Percentiles rank a stretch among this genome's conserved stretches.
These are phyloP conservation scores for Helotiales sp. DNA, from an alignment of 2,329 filamentous ascomycete species.

Conservation along the genomic window DNA sequence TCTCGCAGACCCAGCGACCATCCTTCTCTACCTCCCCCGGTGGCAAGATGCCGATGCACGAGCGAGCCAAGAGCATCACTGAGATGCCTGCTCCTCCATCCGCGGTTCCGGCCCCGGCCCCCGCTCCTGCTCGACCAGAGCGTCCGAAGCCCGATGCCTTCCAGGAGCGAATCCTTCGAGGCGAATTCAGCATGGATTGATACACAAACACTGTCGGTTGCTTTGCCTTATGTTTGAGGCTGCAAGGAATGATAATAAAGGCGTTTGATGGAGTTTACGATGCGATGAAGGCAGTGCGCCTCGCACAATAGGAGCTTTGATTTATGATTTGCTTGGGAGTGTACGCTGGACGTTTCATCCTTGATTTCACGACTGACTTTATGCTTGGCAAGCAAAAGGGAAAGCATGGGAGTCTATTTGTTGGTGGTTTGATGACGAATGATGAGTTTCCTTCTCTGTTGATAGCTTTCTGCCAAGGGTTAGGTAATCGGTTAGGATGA, in stretches of 20 bases:
- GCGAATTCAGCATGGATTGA: conserved; percentile 97
- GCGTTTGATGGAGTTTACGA: conserved; percentile 16
- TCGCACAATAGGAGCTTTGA: not conserved
- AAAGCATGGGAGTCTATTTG: conserved; percentile 1
- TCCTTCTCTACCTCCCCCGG: conserved; percentile 52
- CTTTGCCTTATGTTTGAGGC: not conserved
- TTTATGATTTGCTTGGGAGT: conserved; percentile 7
- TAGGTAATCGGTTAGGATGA: not conserved
- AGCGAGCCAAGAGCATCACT: conserved; percentile 69
- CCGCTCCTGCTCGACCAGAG: conserved; percentile 31
- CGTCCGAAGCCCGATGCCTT: conserved; percentile 83
- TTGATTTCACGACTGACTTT: conserved; percentile 3
- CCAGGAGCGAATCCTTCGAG: conserved; percentile 95
- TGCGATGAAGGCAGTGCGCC: conserved; percentile 8
- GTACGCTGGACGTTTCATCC: conserved; percentile 30
- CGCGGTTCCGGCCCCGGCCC: conserved; percentile 44
- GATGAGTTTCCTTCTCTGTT: conserved; percentile 8
- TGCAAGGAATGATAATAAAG: not conserved
- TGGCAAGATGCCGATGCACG: conserved; percentile 46
- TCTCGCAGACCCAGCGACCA: conserved; percentile 53
- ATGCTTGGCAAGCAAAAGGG: conserved; percentile 3
- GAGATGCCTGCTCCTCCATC: conserved; percentile 58
- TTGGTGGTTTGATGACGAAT: conserved; percentile 14
- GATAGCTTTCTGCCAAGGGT: not conserved
- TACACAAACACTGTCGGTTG: not conserved